A percentile compares a stretch with the other conserved stretches of the same genome.
phyloP scores from a whole-genome alignment of 768 basidiomycete species.

The Phylloporus arenicola region DNA sequence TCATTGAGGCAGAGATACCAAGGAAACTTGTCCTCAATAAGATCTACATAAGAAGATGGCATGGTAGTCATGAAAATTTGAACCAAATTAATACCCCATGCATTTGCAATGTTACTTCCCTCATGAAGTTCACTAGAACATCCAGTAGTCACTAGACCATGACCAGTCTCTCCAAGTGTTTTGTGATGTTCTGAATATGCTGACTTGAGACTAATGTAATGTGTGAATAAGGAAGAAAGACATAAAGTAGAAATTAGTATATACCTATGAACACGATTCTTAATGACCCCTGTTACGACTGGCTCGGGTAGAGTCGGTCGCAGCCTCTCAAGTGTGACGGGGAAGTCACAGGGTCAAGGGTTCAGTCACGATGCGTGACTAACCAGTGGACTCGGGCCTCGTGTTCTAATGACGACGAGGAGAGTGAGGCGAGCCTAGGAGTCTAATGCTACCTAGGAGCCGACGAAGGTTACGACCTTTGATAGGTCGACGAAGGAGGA shows the following conservation, averaged over 20 bases:
- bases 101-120: background rate
- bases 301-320: no score
- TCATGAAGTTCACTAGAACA: background rate
- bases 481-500: no score
- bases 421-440: no score
- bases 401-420: no score
- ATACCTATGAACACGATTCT: background rate
- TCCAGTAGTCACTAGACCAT: background rate
- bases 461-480: no score
- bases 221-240: background rate
- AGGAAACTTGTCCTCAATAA: background rate
- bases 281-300: background rate
- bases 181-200: background rate
- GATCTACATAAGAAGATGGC: background rate
- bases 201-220: background rate
- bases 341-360: no score
- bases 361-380: no score
- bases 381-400: no score
- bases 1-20: background rate
- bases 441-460: no score
- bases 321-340: no score
- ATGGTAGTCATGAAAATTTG: background rate
- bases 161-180: conserved; percentile 1
- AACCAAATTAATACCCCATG: background rate
- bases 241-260: background rate